Evolutionary conservation across 2,329 filamentous ascomycete genomes (phyloP), one percentile per base, ranked within the genome.

Genomic region (Pezicula carpinea): DNA sequence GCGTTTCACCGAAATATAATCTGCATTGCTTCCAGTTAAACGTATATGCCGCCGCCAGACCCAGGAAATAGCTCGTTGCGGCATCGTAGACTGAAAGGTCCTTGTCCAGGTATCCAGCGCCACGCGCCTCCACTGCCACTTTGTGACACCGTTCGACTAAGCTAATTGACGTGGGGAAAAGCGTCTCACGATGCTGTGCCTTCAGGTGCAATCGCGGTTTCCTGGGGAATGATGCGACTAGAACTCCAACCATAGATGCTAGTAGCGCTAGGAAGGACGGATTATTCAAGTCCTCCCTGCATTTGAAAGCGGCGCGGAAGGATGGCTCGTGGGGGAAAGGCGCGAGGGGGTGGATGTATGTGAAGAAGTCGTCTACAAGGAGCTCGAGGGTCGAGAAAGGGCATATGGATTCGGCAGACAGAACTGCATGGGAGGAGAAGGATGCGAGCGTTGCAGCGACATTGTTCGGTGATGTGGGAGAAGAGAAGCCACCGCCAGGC

Each of bases 291-390:
- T 89, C 85, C 59, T 87, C 79, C 29, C 86, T 75, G 46, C 76
- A 75, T 6, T 74, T 74, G 63, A 89, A 87, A 1, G 81, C 81
- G 51, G 81, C 76, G 18, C 85, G 77, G 63, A 91, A 90, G 4
- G 84, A 86, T 0, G 85, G 85, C 61, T 90, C 85, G 64, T 91
- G 87, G 0, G 87, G 87, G 48, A 91, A 90, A 0, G 87, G 87
- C 48, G 79, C 80, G 7, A 91, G 74, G 1, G 87, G 87, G 57
- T 90, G 85, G 44, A 90, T 84, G 62, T 89, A 89, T 15, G 83
- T 89, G 67, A 90, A 91, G 73, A 88, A 91, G 68, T 91, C 87
- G 63, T 90, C 84, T 48, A 91, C 78, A 14, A 90, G 72, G 2
- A 84, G 74, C 57, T 85, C 76, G 44, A 91, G 69, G 10, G 84